Evolutionary conservation across 176 grass and related monocot species (phyloP), one percentile per base, ranked within the genome.

Genomic region (Otatea glauca): DNA sequence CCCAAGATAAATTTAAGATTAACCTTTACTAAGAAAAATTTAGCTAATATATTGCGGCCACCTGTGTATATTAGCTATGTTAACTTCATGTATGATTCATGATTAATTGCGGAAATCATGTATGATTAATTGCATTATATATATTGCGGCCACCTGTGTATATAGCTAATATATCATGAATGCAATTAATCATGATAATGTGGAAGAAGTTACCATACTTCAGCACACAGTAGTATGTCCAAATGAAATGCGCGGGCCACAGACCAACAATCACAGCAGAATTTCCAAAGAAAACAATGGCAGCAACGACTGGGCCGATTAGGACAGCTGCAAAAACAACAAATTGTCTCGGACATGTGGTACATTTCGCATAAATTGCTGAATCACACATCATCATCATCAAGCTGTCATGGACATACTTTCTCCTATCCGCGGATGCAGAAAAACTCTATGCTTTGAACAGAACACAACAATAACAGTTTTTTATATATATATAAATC

Each of bases 191-290:
- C 7, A 88, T 35, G n/a, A 23, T 15, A 65, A 41, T 82, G 69
- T 66, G 34, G 62, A 29, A 27, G n/a, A 84, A 83, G 76, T 63
- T n/a, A 83, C 24, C 65, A 14, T 91, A 98, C 93, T 81, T 95
- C 7, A 98, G 77, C 7, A 94, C 73, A 45, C 91, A 98, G 84
- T 83, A 94, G 88, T 90, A 95, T 6, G 96, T 95, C 96, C 96
- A 95, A 14, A 98, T 42, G 77, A 95, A 95, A 90, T 98, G 96
- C 3, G 89, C 91, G 6, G 91, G 91, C 91, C 96, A 98, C 37
- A 95, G 84, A 27, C 96, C 85, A 6, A 93, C 74, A 41, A 95
- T 75, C 5, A 98, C 93, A 5, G 91, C 85, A 60, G 82, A 86
- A 47, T 84, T 89, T 1, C 96, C 93, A 4, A 92, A 51, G 76